Conservation (phyloP, 371 early-diverging fungal genomes). For the Haplosporangium sp. region DNA sequence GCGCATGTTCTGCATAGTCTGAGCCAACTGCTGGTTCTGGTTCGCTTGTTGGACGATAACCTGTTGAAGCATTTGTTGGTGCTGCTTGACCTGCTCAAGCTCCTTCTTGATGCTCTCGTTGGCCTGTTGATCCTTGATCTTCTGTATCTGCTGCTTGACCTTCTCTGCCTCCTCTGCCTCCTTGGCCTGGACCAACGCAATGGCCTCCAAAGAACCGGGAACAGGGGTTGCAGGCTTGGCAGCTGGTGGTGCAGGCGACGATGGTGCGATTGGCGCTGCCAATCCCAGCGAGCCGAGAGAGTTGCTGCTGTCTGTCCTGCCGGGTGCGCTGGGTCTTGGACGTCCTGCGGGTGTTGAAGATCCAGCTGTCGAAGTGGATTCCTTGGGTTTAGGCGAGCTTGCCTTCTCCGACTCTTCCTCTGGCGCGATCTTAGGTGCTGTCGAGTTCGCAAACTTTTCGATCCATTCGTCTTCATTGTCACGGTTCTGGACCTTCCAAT, state of each 20-base stretch:
- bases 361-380: conserved; percentile 11
- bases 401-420: conserved; percentile 50
- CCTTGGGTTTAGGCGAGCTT: conserved; percentile 46
- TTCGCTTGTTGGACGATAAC: conserved; percentile 50
- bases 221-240: conserved; percentile 37
- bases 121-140: conserved; percentile 47
- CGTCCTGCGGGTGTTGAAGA: conserved; percentile 45
- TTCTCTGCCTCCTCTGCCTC: conserved; percentile 50
- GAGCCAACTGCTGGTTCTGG: conserved; percentile 42
- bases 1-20: conserved; percentile 24
- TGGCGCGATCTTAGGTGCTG: conserved; percentile 40
- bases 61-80: conserved; percentile 46
- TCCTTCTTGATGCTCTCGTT: conserved; percentile 43
- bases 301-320: conserved; percentile 43
- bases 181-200: conserved; percentile 37
- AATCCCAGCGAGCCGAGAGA: conserved; percentile 39
- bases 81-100: conserved; percentile 43
- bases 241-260: conserved; percentile 24
- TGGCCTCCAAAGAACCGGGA: conserved; percentile 47
- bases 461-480: conserved; percentile 57
- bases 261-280: conserved; percentile 30
- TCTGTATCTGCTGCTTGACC: conserved; percentile 49
- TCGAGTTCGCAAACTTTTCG: conserved; percentile 44
- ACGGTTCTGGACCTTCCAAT: conserved; percentile 55
- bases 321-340: conserved; percentile 47